These are phyloP conservation scores for Penstemon davidsonii DNA, from an alignment of 257 asterid genomes.

Conservation along the genomic window DNA sequence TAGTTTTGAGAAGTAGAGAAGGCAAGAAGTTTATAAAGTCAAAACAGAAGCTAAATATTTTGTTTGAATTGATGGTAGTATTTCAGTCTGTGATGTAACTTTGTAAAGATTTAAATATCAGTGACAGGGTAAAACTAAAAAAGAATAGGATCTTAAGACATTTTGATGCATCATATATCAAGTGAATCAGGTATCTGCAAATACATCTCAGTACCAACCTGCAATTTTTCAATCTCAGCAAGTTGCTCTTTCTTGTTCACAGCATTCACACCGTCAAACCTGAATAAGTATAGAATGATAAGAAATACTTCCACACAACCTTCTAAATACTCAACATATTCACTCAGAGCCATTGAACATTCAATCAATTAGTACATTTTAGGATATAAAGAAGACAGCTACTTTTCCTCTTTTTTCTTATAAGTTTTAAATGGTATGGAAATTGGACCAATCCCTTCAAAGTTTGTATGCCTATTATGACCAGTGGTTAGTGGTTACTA, in stretches of 20 bases:
- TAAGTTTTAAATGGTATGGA: background rate
- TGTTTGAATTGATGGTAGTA: background rate
- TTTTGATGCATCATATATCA: background rate
- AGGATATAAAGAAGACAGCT: background rate
- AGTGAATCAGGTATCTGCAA: slow-evolving; percentile 1
- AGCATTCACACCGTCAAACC: slow-evolving; percentile 51
- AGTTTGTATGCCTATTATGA: slow-evolving; percentile 18
- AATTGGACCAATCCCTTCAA: slow-evolving; percentile 15
- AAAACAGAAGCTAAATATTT: background rate
- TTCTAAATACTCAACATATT: slow-evolving; percentile 21
- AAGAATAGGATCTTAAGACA: background rate
- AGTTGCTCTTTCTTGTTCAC: slow-evolving; percentile 42
- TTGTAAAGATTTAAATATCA: background rate
- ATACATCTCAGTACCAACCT: slow-evolving; percentile 47
- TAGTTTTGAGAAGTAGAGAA: background rate
- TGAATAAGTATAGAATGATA: slow-evolving; percentile 34
- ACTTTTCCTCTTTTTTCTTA: background rate
- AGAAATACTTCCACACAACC: slow-evolving; percentile 13
- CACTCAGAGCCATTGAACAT: slow-evolving; percentile 20
- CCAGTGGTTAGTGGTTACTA: background rate
- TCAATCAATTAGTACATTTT: slow-evolving; percentile 1
- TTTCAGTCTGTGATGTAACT: background rate
- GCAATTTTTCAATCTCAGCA: slow-evolving; percentile 61
- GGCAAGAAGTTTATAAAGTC: slow-evolving; percentile 2
- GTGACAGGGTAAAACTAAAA: background rate